Evolutionary conservation across 441 rosid species (phyloP), one percentile per base, ranked within the genome.

Genomic region (Croton laevigatus): DNA sequence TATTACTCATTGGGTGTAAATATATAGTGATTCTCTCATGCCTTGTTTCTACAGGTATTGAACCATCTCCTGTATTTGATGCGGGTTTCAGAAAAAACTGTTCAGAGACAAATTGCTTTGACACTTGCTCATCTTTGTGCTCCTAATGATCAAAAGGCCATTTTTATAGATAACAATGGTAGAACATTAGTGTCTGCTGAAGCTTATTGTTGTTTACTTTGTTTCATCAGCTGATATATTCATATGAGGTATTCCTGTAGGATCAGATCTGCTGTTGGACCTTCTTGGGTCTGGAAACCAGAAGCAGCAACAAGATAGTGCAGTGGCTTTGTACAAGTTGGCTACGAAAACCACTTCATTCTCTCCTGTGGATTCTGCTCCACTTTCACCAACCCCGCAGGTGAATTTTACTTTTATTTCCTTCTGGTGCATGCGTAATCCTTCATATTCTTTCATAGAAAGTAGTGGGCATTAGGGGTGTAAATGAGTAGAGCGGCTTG

Each of bases 111-210:
- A 72, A 87, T 93, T 74, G 90, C 96, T 73, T 84, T 89, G 77
- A 89, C 98, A 78, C 90, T 95, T 74, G 97, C 98, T 75, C 92
- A 93, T 85, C 97, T 93, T 51, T 91, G 97, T 84, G 81, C 89
- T 38, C 89, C 95, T 11, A 88, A 91, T 45, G 98, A 93, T 76
- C 89, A 85, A 73, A 86, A 87, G 82, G 82, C 83, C 60, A 85
- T 93, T 76, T 93, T 95, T 85, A 83, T 91, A 40, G 91, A 93
- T 46, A 86, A 84, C 68, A 85, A 87, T 75, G 99, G 99, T 80
- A 79, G 13, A 67, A 73, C 58, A 86, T 73, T 68, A 64, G 36
- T 49, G 34, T 72, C 44, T 62, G 73, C 59, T 14, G 34, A 27
- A 22, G 16, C 38, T 57, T 62, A 3, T 61, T 44, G 9, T 51